Percentiles rank a stretch among this genome's conserved stretches.
Conservation (phyloP, 2,329 filamentous ascomycete genomes). For the Paecilomyces sp. region DNA sequence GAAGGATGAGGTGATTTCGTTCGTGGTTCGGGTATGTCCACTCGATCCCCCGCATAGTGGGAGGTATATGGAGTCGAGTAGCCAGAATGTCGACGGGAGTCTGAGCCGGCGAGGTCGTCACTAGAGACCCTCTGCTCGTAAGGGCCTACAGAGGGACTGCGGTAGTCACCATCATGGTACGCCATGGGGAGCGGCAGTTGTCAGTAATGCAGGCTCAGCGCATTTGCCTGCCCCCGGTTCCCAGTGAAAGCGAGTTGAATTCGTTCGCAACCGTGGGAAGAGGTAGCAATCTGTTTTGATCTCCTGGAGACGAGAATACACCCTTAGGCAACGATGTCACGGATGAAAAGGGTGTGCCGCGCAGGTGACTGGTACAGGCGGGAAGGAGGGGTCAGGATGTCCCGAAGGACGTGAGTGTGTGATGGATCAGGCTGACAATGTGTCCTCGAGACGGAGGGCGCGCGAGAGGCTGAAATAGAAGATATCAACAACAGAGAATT, state of each 20-base stretch:
- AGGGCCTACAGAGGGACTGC: slow-evolving; percentile 16
- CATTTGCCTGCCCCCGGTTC: neutral
- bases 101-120: slow-evolving; percentile 10
- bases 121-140: slow-evolving; percentile 16
- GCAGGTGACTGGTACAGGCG: neutral
- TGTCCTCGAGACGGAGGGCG: neutral
- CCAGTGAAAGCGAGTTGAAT: neutral
- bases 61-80: slow-evolving; percentile 25
- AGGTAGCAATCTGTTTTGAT: neutral
- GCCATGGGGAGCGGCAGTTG: slow-evolving; percentile 23
- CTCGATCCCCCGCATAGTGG: slow-evolving; percentile 19
- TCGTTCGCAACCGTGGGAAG: slow-evolving; percentile 17
- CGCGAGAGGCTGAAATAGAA: neutral
- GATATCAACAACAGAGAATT: neutral
- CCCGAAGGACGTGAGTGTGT: neutral
- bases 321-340: slow-evolving; percentile 30
- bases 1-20: neutral
- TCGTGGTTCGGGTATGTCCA: slow-evolving; percentile 28
- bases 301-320: neutral
- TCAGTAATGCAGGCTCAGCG: neutral
- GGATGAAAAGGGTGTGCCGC: slow-evolving; percentile 9
- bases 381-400: neutral
- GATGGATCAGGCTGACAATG: neutral
- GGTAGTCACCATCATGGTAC: slow-evolving; percentile 33
- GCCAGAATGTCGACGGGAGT: slow-evolving; percentile 18